Evolutionary conservation across 2,329 filamentous ascomycete species (phyloP), one percentile per base, ranked within the genome.

Genomic region (Cytospora schulzeri): DNA sequence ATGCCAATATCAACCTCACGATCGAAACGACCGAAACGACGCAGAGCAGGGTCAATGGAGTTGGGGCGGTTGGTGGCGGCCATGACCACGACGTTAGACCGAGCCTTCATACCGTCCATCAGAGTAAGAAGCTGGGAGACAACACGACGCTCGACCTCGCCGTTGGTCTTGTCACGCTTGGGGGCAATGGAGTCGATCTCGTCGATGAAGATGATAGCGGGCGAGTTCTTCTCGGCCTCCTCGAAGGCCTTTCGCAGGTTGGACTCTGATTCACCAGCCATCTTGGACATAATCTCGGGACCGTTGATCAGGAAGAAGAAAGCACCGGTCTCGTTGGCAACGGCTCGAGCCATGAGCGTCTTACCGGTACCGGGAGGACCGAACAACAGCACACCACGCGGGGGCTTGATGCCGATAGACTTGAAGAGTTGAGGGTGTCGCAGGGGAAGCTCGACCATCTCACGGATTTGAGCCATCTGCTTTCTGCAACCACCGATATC

Each of bases 301-400:
- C 95, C 94, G 80, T 98, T 98, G 87, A 99, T 98, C 69, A 98
- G 82, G 88, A 99, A 98, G 84, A 99, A 99, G 84, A 98, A 98
- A 57, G 94, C 94, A 73, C 95, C 95, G 38, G 95, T 98, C 85
- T 98, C 95, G 81, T 98, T 98, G 80, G 95, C 95, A 63, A 99
- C 95, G 69, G 95, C 95, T 79, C 95, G 92, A 75, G 95, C 95
- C 95, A 98, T 98, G 71, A 99, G 83, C 45, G 95, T 99, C 86
- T 99, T 99, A 90, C 95, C 95, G 69, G 95, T 98, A 91, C 95
- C 95, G 14, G 95, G 95, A 74, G 95, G 95, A 69, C 95, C 95
- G 78, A 91, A 94, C 75, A 99, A 92, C 76, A 99, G 87, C 75
- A 98, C 96, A 88, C 95, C 95, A 75, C 95, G 93, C 54, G 95